Evolutionary conservation across 495 filamentous ascomycete genomes (phyloP), one percentile per base, ranked within the genome.

Genomic region (Hyphodiscus hymeniophilus): DNA sequence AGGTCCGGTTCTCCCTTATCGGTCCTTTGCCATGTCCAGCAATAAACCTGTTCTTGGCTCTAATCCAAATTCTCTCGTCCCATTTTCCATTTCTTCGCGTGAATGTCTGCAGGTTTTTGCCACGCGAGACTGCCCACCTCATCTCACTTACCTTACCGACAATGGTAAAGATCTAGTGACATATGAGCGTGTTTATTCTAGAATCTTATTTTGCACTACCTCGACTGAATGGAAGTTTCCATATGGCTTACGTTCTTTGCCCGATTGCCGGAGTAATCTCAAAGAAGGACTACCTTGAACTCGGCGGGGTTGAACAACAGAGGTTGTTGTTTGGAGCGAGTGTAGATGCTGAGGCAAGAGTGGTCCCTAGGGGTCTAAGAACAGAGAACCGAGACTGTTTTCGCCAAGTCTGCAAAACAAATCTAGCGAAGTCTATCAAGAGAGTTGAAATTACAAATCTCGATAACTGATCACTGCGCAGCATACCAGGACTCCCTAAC

Each of bases 251-350:
- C 12, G 23, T 48, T 31, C 17, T 48, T 48, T 18, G 23, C 22
- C 2, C 28, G 11, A 2, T 38, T 48, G 6, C 36, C 46, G 10
- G 5, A 35, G 17, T 47, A 63, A n/a, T 61, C 59, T 60, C 0
- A 56, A 38, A 4, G 59, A 3, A 56, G 60, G 20, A 17, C 50
- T 1, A 1, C 42, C 1, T 43, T 33, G 2, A 51, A 12, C 3
- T n/a, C 7, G 4, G n/a, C 45, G 20, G 17, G 55, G 12, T 53
- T 51, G 3, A 3, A 50, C 16, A 10, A 16, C 31, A 12, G 3
- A 46, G 43, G n/a, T 16, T 32, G 1, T 23, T 28, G 12, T 36
- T 46, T 22, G 31, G 36, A 36, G 43, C 30, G 13, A 15, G 22
- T 16, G 7, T 32, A 21, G 23, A 34, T 6, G 24, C 43, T 10